phyloP scores from a whole-genome alignment of 1,284 basidiomycete species.

The Golubevia sp. region DNA sequence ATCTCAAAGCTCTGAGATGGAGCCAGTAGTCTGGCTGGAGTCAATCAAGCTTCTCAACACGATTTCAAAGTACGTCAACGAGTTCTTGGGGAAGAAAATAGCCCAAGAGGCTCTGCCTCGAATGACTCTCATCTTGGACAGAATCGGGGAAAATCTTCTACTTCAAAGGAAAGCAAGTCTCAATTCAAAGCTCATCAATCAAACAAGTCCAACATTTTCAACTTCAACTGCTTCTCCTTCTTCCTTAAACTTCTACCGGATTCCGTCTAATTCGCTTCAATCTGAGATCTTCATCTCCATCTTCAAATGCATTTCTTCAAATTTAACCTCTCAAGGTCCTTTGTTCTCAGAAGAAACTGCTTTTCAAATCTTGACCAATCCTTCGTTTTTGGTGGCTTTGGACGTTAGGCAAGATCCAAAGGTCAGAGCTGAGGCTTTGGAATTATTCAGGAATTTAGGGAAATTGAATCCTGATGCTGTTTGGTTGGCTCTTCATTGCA shows the following conservation, averaged over 20 bases:
- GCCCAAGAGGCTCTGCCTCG: constrained; percentile 49
- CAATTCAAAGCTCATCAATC: too few species aligned
- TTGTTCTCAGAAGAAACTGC: neutral
- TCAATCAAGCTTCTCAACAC: constrained; percentile 28
- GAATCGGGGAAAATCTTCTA: too few species aligned
- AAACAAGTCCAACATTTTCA: too few species aligned
- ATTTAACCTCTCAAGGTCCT: neutral
- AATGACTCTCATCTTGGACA: constrained; percentile 19
- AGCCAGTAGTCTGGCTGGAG: constrained; percentile 35
- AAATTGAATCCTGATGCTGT: neutral
- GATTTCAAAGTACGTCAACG: constrained; percentile 19
- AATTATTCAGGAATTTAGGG: neutral
- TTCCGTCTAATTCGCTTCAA: too few species aligned
- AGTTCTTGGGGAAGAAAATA: constrained; percentile 35
- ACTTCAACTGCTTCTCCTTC: too few species aligned
- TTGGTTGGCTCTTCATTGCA: too few species aligned
- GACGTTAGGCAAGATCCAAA: neutral
- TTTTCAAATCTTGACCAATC: neutral
- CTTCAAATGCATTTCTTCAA: neutral
- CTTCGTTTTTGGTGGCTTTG: neutral
- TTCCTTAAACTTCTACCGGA: too few species aligned
- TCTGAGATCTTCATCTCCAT: neutral
- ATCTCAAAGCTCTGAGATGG: constrained; percentile 20
- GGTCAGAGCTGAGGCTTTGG: neutral
- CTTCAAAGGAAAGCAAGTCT: too few species aligned